These are phyloP conservation scores for Actinidia chinensis DNA, from an alignment of 179 eudicot genomes.

Conservation along the genomic window DNA sequence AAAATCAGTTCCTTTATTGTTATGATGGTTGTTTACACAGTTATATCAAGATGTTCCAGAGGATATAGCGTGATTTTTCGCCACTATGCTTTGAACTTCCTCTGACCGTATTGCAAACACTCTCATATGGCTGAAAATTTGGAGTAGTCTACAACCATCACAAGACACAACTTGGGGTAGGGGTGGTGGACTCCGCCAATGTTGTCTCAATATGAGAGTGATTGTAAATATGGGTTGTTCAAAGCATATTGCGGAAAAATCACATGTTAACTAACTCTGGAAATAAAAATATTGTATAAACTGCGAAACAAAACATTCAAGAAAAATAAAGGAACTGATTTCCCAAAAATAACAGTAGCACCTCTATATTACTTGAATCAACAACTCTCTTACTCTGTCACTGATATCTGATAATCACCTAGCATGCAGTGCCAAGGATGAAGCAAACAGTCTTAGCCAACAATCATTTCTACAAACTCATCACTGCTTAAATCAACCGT, in stretches of 20 bases:
- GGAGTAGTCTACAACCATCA: too few species aligned
- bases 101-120: neutral
- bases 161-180: too few species aligned
- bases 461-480: neutral
- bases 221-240: neutral
- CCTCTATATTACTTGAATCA: neutral
- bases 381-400: neutral
- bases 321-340: neutral
- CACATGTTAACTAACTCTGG: too few species aligned
- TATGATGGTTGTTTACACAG: neutral
- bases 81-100: neutral
- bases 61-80: neutral
- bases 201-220: too few species aligned
- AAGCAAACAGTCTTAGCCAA: conserved; percentile 4
- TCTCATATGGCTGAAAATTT: too few species aligned
- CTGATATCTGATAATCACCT: too few species aligned
- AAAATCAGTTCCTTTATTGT: neutral
- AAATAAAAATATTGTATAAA: too few species aligned
- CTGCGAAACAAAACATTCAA: neutral
- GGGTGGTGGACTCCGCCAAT: too few species aligned
- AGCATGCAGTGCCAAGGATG: neutral
- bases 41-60: too few species aligned
- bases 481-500: neutral
- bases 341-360: neutral
- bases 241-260: neutral